A percentile compares a stretch with the other conserved stretches of the same genome.
Evolutionary conservation across 805 yeast genomes (phyloP).

Genomic region (Hanseniaspora lindneri): DNA sequence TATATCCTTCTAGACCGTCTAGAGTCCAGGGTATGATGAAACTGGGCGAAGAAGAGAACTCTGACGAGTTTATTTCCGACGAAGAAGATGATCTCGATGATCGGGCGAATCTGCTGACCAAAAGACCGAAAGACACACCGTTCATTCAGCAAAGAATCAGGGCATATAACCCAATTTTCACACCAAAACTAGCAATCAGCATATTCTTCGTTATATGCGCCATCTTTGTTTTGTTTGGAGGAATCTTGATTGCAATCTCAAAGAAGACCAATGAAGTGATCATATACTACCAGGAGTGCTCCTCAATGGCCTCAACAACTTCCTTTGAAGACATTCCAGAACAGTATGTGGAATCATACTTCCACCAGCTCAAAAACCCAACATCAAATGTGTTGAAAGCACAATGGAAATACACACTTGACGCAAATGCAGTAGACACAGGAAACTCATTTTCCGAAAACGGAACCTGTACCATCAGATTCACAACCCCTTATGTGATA

Average conservation of each 20-base stretch:
- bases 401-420: conserved; percentile 51
- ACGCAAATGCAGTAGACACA: conserved; percentile 18
- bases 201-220: conserved; percentile 59
- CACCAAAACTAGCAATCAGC: conserved; percentile 82
- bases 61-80: conserved; percentile 9
- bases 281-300: conserved; percentile 69
- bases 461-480: conserved; percentile 58
- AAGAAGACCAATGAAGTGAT: conserved; percentile 58
- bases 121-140: conserved; percentile 61
- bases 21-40: conserved; percentile 15
- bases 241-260: conserved; percentile 62
- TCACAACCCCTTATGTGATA: conserved; percentile 59
- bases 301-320: conserved; percentile 36
- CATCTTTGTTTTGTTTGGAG: conserved; percentile 85
- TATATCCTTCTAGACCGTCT: conserved; percentile 9
- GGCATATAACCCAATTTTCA: conserved; percentile 65
- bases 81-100: conserved; percentile 28
- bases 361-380: conserved; percentile 31
- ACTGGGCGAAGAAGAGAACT: conserved; percentile 11
- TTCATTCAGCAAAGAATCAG: conserved; percentile 56
- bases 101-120: conserved; percentile 36
- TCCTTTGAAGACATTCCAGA: conserved; percentile 43
- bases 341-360: conserved; percentile 45
- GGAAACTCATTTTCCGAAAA: conserved; percentile 36
- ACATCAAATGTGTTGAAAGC: conserved; percentile 34